A percentile compares a stretch with the other conserved stretches of the same genome.
These are phyloP conservation scores for Phytophthora sansomeana DNA, from an alignment of 352 stramenopile species.

Conservation along the genomic window DNA sequence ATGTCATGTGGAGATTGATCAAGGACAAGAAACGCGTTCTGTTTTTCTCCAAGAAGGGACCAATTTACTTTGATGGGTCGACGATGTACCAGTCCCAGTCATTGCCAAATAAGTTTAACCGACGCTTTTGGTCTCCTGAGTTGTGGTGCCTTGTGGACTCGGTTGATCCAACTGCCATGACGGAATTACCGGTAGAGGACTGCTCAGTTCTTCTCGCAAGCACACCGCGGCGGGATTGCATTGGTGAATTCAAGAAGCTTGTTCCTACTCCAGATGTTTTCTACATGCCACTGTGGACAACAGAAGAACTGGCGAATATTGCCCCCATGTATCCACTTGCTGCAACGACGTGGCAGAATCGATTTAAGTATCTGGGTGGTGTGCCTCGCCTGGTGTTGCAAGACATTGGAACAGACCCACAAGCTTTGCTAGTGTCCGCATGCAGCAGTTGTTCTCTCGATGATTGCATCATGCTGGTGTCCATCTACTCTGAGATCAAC, in stretches of 20 bases:
- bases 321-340: slow-evolving; percentile 35
- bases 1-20: no score
- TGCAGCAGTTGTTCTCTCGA: slow-evolving; percentile 38
- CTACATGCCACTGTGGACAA: slow-evolving; percentile 44
- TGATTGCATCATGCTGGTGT: slow-evolving; percentile 42
- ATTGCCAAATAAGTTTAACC: no score
- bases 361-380: no score
- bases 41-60: slow-evolving; percentile 12
- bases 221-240: no score
- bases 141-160: no score
- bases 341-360: slow-evolving; percentile 25
- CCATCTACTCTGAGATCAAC: slow-evolving; percentile 37
- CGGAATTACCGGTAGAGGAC: no score
- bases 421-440: slow-evolving; percentile 29
- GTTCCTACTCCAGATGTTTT: no score
- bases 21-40: slow-evolving; percentile 39
- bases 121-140: no score
- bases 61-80: slow-evolving; percentile 49
- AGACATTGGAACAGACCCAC: no score
- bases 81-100: no score
- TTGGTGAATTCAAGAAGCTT: no score
- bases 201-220: slow-evolving; percentile 41
- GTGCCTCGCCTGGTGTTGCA: slow-evolving; percentile 41
- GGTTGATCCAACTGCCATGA: no score
- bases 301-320: slow-evolving; percentile 37